These are phyloP conservation scores for Spathaspora sp. DNA, from an alignment of 805 yeast genomes.

Conservation along the genomic window DNA sequence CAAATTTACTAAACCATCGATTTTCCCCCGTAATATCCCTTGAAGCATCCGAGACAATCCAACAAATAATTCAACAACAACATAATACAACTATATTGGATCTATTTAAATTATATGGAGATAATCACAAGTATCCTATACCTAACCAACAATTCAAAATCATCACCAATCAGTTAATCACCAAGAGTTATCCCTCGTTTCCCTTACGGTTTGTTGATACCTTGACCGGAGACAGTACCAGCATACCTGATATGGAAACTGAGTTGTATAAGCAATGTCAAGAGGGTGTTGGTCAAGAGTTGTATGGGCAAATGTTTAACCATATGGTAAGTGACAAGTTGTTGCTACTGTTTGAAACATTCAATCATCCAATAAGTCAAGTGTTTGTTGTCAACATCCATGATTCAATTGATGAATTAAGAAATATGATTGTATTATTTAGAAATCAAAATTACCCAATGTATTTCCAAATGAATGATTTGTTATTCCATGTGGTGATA, in stretches of 20 bases:
- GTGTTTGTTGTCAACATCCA: conserved; percentile 53
- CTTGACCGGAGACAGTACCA: not conserved
- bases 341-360: conserved; percentile 75
- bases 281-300: not conserved
- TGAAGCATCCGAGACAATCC: conserved; percentile 45
- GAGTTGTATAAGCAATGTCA: not conserved
- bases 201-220: conserved; percentile 49
- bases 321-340: conserved; percentile 45
- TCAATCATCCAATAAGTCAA: conserved; percentile 82
- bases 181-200: conserved; percentile 48
- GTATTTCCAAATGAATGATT: conserved; percentile 63
- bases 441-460: conserved; percentile 55
- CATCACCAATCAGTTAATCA: conserved; percentile 48
- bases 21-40: conserved; percentile 53
- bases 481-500: conserved; percentile 43
- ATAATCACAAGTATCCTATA: conserved; percentile 40
- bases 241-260: conserved; percentile 22
- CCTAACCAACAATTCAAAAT: conserved; percentile 43
- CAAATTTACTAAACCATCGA: conserved; percentile 43
- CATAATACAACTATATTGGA: not conserved
- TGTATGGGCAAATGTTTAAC: not conserved
- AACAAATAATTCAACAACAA: conserved; percentile 31
- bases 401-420: conserved; percentile 54
- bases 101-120: conserved; percentile 50
- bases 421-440: conserved; percentile 49